Percentiles rank a stretch among this genome's conserved stretches.
Conservation (phyloP, 768 basidiomycete genomes). For the Pluteus cervinus region DNA sequence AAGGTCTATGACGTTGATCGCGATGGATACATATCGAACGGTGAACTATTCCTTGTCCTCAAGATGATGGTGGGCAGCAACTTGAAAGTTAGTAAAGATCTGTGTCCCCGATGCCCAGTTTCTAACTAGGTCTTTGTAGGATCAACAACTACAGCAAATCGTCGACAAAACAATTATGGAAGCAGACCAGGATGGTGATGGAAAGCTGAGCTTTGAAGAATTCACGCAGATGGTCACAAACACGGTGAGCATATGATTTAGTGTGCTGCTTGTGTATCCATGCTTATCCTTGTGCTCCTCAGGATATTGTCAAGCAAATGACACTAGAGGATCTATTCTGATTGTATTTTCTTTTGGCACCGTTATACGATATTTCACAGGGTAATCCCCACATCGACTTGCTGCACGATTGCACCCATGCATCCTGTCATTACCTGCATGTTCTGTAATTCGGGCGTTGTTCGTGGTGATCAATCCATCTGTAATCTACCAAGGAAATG, state of each 20-base stretch:
- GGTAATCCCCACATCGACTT: slow-evolving; percentile 9
- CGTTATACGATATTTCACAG: slow-evolving; percentile 5
- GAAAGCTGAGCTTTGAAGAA: slow-evolving; percentile 95
- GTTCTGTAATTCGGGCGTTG: no score
- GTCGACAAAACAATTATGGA: slow-evolving; percentile 99
- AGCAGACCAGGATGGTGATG: slow-evolving; percentile 96
- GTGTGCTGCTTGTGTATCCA: slow-evolving; percentile 8
- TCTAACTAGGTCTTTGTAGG: slow-evolving; percentile 38
- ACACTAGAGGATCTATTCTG: slow-evolving; percentile 91
- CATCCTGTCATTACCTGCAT: no score
- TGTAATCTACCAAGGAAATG: no score
- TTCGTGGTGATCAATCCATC: no score
- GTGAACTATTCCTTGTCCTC: slow-evolving; percentile 94
- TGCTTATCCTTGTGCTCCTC: slow-evolving; percentile 1
- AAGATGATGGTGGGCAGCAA: slow-evolving; percentile 99
- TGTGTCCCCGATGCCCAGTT: slow-evolving; percentile 4
- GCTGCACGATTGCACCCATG: no score
- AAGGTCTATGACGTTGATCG: slow-evolving; percentile 99
- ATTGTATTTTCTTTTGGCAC: slow-evolving; percentile 12
- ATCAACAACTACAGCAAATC: slow-evolving; percentile 98
- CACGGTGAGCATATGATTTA: slow-evolving; percentile 47
- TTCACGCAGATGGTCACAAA: slow-evolving; percentile 96
- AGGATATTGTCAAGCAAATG: slow-evolving; percentile 99
- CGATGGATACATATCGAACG: slow-evolving; percentile 96
- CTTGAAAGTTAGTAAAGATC: slow-evolving; percentile 62